These are phyloP conservation scores for Diophrys appendiculata DNA, from an alignment of 73 alveolate species.

Conservation along the genomic window DNA sequence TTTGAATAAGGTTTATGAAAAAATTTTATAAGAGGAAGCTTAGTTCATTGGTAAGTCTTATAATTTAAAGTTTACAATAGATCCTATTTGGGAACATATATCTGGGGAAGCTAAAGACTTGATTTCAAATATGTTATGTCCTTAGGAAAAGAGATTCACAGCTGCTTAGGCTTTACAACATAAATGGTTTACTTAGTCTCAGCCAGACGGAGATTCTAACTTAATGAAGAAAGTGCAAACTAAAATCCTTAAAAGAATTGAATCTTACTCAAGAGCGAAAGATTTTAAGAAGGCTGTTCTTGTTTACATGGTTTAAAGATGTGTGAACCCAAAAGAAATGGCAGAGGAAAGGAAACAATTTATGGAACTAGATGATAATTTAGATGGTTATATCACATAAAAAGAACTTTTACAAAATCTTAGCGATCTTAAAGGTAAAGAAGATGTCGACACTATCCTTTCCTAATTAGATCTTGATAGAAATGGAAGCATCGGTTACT, in stretches of 20 bases:
- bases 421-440: not conserved
- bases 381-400: constrained; percentile 21
- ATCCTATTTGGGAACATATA: constrained; percentile 69
- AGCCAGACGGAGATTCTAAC: too few species aligned
- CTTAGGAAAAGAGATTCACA: constrained; percentile 66
- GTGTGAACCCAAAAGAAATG: constrained; percentile 1
- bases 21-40: constrained; percentile 48
- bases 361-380: constrained; percentile 2
- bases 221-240: not conserved
- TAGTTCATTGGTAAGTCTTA: constrained; percentile 45
- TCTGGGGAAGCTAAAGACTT: constrained; percentile 82
- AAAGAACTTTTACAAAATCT: constrained; percentile 14
- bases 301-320: constrained; percentile 1
- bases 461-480: not conserved
- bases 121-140: constrained; percentile 67
- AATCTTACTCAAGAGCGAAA: constrained; percentile 2
- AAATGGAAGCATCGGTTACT: constrained; percentile 9
- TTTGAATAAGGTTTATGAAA: constrained; percentile 44
- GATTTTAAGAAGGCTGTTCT: constrained; percentile 15
- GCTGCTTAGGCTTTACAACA: constrained; percentile 64
- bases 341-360: constrained; percentile 4
- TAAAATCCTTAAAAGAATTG: not conserved
- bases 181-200: constrained; percentile 34
- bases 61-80: constrained; percentile 30
- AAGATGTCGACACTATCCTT: not conserved